Base-by-base conservation (phyloP, 768 basidiomycete species). In the Naganishia vaughanmartiniae region DNA sequence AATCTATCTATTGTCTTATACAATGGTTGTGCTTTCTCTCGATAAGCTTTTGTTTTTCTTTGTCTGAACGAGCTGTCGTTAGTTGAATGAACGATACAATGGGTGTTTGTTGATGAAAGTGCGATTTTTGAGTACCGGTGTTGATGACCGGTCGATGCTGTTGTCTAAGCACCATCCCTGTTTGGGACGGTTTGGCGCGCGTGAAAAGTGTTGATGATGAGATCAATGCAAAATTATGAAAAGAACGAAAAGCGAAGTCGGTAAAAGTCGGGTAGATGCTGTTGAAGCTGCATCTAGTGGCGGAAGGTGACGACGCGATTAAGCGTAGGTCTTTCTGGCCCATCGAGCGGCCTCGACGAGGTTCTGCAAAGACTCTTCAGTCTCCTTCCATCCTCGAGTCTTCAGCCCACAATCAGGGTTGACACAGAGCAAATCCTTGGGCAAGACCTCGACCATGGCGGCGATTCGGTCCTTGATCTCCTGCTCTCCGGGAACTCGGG, bases 331-430 rank as follows among this genome's bases (percentile, higher is more conserved):
- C 82, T 86, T 81, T 79, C 95, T 91, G 76, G 93, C 93, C 92
- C 91, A 94, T 81, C 90, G 88, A 77, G 95, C 95, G 82, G 88
- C 94, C 73, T 87, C 85, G 75, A 96, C 93, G 72, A 98, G 85
- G 85, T 95, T 94, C 74, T 81, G 79, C 79, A 94, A 86, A 31
- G 92, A 90, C 84, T 87, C 87, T 84, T 96, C 91, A 54, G 94
- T 97, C 86, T 98, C 94, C 83, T 90, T 90, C 94, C 94, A 96
- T 77, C 90, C 92, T 86, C 94, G 92, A 75, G 95, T 98, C 87
- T 98, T 98, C 77, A 98, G 86, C 84, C 95, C 96, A 80, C 95
- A 97, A 82, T 97, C 95, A 70, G 95, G 95, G 86, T 97, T 97
- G 83, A 98, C 85, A 81, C 91, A 90, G 81, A 92, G 86, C 69